A percentile compares a stretch with the other conserved stretches of the same genome.
Conservation (phyloP, 208 protist genomes). For the Leishmania arabica region DNA sequence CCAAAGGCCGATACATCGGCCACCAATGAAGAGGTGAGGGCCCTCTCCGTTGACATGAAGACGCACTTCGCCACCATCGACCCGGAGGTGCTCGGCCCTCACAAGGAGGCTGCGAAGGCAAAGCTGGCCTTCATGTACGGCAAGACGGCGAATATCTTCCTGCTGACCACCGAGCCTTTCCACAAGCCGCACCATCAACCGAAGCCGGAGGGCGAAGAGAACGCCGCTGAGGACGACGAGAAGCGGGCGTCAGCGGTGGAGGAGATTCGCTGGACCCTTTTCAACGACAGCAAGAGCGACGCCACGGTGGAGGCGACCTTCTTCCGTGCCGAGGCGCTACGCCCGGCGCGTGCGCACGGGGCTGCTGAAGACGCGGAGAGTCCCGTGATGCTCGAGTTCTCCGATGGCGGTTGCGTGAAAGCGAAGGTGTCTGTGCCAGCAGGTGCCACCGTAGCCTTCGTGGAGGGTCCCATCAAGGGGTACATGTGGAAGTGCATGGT, state of each 20-base stretch:
- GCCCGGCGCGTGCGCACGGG: slow-evolving; percentile 9
- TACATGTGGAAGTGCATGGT: slow-evolving; percentile 50
- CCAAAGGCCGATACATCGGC: slow-evolving; percentile 4
- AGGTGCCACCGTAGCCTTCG: slow-evolving; percentile 32
- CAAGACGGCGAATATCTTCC: slow-evolving; percentile 24
- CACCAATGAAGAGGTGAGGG: slow-evolving; percentile 10
- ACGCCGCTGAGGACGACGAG: not conserved
- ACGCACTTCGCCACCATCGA: slow-evolving; percentile 27
- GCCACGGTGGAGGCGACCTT: slow-evolving; percentile 43
- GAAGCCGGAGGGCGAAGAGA: not conserved
- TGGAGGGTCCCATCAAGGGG: slow-evolving; percentile 38
- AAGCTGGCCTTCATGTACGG: slow-evolving; percentile 22
- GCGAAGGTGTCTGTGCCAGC: slow-evolving; percentile 24
- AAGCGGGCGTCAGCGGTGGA: slow-evolving; percentile 11
- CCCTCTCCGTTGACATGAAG: slow-evolving; percentile 16
- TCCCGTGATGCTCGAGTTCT: slow-evolving; percentile 8
- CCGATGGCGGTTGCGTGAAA: slow-evolving; percentile 14
- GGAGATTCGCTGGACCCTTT: slow-evolving; percentile 35
- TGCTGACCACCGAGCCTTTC: slow-evolving; percentile 28
- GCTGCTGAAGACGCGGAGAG: not conserved
- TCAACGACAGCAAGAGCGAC: slow-evolving; percentile 47
- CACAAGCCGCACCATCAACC: slow-evolving; percentile 1
- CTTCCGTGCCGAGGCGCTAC: slow-evolving; percentile 34
- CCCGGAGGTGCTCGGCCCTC: slow-evolving; percentile 20
- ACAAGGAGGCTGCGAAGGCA: slow-evolving; percentile 27